Conservation (phyloP, 2,329 filamentous ascomycete genomes). For the Byssochlamys sp. region DNA sequence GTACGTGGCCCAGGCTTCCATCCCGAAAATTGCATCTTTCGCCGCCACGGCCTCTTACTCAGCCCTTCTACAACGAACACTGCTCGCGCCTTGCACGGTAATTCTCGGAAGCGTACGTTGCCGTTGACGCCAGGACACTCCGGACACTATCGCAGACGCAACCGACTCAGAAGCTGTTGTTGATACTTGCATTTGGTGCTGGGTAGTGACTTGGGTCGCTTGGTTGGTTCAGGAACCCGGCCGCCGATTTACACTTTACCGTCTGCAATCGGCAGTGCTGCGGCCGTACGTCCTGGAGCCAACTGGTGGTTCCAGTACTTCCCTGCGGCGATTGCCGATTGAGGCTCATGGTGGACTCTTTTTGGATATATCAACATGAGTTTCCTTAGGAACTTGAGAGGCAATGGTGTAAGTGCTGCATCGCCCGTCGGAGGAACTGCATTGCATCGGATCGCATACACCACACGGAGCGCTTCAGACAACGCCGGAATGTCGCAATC, state of each 20-base stretch:
- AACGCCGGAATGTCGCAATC: conserved; percentile 1
- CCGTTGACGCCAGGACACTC: not conserved
- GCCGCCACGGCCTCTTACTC: not conserved
- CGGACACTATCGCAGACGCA: not conserved
- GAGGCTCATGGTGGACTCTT: conserved; percentile 16
- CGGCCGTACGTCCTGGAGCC: conserved; percentile 3
- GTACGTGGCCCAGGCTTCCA: not conserved
- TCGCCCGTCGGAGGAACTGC: conserved; percentile 5
- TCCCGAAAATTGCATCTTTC: not conserved
- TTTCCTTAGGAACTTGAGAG: conserved; percentile 32
- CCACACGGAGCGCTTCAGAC: not conserved
- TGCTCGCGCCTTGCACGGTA: not conserved
- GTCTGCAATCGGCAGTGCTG: conserved; percentile 10
- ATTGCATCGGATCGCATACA: not conserved
- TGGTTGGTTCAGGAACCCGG: not conserved
- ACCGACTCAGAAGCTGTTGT: not conserved
- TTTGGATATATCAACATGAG: conserved; percentile 25
- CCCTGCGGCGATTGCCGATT: conserved; percentile 14
- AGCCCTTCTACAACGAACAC: not conserved
- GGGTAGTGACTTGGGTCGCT: not conserved
- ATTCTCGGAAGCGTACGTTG: not conserved
- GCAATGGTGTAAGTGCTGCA: conserved; percentile 26
- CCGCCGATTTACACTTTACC: not conserved
- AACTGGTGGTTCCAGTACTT: conserved; percentile 10
- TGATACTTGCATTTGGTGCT: not conserved